These are phyloP conservation scores for Nicotiana noctiflora DNA, from an alignment of 257 asterid species.

Conservation along the genomic window DNA sequence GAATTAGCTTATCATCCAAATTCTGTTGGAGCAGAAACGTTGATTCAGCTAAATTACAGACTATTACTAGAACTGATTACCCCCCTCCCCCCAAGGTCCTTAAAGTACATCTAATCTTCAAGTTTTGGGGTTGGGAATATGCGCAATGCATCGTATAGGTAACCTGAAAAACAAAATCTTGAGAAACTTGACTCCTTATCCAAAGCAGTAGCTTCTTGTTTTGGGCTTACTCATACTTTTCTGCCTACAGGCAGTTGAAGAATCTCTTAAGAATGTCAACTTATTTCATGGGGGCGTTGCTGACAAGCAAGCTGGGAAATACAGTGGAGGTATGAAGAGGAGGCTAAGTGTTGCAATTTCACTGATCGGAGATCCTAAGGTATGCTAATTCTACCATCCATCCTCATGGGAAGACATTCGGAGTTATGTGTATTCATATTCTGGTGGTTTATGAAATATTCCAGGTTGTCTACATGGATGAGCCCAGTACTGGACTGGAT, in stretches of 20 bases:
- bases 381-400: conserved; percentile 21
- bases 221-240: background rate
- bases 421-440: background rate
- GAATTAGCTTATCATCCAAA: background rate
- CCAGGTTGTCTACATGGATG: conserved; percentile 98
- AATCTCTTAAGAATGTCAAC: conserved; percentile 84
- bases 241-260: conserved; percentile 78
- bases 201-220: background rate
- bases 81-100: background rate
- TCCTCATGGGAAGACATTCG: background rate
- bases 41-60: background rate
- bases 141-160: background rate
- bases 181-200: background rate
- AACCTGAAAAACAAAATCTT: background rate
- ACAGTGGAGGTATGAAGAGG: conserved; percentile 99
- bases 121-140: background rate
- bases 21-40: background rate
- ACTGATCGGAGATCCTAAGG: conserved; percentile 95
- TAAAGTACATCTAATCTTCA: too few relatives aligned
- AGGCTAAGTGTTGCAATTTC: conserved; percentile 98
- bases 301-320: conserved; percentile 83
- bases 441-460: background rate
- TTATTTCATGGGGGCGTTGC: conserved; percentile 85
- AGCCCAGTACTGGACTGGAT: conserved; percentile 95
- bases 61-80: background rate